These are phyloP conservation scores for Nissolia schottii DNA, from an alignment of 306 rosid species.

Conservation along the genomic window DNA sequence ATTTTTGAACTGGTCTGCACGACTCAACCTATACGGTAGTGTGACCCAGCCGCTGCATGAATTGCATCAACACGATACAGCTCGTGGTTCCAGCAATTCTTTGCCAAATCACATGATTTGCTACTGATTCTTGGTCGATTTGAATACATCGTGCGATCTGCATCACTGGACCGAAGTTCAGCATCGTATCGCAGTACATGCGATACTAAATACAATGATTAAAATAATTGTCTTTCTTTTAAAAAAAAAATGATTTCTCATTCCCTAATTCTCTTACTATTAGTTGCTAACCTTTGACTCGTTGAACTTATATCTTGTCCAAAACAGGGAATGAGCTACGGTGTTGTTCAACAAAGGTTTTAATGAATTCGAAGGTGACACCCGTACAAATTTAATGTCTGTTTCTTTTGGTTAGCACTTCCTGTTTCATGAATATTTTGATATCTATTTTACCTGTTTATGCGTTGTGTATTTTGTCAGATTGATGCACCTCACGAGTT, in stretches of 20 bases:
- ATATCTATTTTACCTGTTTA: not conserved
- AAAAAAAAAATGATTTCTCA: too few relatives aligned
- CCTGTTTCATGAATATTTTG: not conserved
- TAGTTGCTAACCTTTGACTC: not conserved
- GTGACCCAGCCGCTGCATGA: too few relatives aligned
- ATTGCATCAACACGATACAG: too few relatives aligned
- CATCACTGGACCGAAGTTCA: too few relatives aligned
- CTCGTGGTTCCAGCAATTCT: too few relatives aligned
- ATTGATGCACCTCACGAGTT: constrained; percentile 36
- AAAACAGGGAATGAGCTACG: constrained; percentile 40
- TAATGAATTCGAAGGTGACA: constrained; percentile 54
- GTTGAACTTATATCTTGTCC: not conserved
- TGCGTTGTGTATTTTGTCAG: constrained; percentile 34
- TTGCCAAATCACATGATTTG: too few relatives aligned
- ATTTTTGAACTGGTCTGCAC: too few relatives aligned
- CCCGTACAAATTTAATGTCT: not conserved
- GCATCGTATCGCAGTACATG: too few relatives aligned
- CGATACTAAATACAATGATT: too few relatives aligned
- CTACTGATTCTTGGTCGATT: too few relatives aligned
- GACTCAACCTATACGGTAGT: too few relatives aligned
- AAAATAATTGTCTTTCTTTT: not conserved
- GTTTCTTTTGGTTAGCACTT: not conserved
- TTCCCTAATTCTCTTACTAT: not conserved
- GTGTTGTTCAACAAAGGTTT: constrained; percentile 57
- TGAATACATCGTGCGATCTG: too few relatives aligned